Conservation (phyloP, 1,139 yeast species). For the Groenewaldozyma auringiensis region DNA sequence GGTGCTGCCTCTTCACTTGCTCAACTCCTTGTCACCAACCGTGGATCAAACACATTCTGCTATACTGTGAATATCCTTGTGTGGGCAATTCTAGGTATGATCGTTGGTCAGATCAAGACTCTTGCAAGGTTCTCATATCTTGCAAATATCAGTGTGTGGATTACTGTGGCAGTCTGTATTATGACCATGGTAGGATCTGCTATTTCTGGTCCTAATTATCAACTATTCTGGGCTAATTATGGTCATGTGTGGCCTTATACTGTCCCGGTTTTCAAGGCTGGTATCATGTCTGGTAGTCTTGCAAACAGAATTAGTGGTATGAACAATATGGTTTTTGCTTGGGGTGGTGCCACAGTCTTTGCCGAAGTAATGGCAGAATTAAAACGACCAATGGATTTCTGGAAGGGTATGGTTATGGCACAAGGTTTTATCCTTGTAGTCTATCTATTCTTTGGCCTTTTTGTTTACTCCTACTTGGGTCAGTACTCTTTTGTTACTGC, state of each 20-base stretch:
- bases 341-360: constrained; percentile 43
- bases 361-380: constrained; percentile 41
- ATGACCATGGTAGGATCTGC: constrained; percentile 37
- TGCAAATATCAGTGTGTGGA: constrained; percentile 42
- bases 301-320: constrained; percentile 31
- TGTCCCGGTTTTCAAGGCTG: constrained; percentile 22
- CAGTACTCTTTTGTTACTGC: constrained; percentile 38
- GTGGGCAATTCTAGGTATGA: constrained; percentile 38
- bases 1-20: constrained; percentile 38
- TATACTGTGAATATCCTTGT: constrained; percentile 35
- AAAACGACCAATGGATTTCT: constrained; percentile 39
- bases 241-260: constrained; percentile 25
- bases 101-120: constrained; percentile 37
- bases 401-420: constrained; percentile 40
- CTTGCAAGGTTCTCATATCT: constrained; percentile 34
- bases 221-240: constrained; percentile 11
- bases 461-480: constrained; percentile 39
- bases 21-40: constrained; percentile 36
- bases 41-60: constrained; percentile 33
- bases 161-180: constrained; percentile 36
- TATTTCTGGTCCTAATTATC: constrained; percentile 30
- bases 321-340: constrained; percentile 41
- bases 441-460: constrained; percentile 37
- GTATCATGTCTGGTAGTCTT: constrained; percentile 23
- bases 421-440: constrained; percentile 34